Percentiles rank a stretch among this genome's conserved stretches.
phyloP scores from a whole-genome alignment of 306 rosid genomes.

The Hippophae rhamnoides region DNA sequence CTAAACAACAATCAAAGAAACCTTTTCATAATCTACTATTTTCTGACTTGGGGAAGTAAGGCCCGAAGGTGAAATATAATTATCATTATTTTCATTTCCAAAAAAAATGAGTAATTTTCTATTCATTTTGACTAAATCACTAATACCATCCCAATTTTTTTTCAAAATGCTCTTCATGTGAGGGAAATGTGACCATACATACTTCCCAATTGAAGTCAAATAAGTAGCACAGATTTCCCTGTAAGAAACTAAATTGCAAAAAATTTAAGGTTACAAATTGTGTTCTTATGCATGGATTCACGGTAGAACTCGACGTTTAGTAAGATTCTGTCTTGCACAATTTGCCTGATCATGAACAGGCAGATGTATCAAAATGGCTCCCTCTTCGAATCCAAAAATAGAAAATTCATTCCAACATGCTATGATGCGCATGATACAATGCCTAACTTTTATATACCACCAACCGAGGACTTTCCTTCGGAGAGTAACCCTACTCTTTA shows the following conservation, averaged over 20 bases:
- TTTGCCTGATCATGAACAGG: not conserved
- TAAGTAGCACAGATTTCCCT: slow-evolving; percentile 23
- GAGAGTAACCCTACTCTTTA: slow-evolving; percentile 1
- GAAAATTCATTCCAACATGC: too few relatives aligned
- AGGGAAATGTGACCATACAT: slow-evolving; percentile 27
- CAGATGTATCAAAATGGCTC: slow-evolving; percentile 11
- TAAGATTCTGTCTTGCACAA: too few relatives aligned
- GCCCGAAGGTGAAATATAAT: too few relatives aligned
- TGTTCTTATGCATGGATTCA: slow-evolving; percentile 14
- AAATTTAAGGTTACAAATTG: slow-evolving; percentile 12
- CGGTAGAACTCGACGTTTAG: not conserved
- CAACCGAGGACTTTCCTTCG: too few relatives aligned
- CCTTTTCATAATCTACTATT: too few relatives aligned
- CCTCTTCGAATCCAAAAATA: not conserved
- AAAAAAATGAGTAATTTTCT: not conserved
- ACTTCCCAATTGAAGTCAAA: slow-evolving; percentile 28
- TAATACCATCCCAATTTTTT: slow-evolving; percentile 9
- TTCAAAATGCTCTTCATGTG: slow-evolving; percentile 24
- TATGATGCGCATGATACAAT: too few relatives aligned
- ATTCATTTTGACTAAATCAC: not conserved
- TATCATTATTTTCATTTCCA: not conserved
- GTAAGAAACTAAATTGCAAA: slow-evolving; percentile 19
- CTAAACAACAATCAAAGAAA: too few relatives aligned
- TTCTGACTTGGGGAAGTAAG: too few relatives aligned
- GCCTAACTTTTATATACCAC: too few relatives aligned